These are phyloP conservation scores for Saprolegnia diclina DNA, from an alignment of 352 stramenopile genomes.

Conservation along the genomic window DNA sequence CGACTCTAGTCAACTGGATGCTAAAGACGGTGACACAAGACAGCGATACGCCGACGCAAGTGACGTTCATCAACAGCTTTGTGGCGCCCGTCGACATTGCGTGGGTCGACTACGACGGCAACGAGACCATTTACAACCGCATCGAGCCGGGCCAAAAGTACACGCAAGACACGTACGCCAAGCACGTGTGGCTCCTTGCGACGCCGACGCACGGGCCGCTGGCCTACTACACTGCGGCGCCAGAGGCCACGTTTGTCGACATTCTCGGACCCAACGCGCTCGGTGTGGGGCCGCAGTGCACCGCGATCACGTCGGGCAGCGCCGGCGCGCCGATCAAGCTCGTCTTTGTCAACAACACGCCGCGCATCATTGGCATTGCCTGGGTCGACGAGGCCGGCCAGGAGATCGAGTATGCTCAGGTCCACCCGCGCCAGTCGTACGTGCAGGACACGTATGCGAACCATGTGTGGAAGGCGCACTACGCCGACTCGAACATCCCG, in stretches of 20 bases:
- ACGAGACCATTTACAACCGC: constrained; percentile 9
- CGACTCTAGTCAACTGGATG: constrained; percentile 20
- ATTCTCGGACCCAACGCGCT: constrained; percentile 20
- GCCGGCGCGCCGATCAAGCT: constrained; percentile 7
- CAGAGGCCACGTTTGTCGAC: background rate
- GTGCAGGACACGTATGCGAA: constrained; percentile 25
- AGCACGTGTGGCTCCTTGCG: constrained; percentile 19
- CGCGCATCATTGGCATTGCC: background rate
- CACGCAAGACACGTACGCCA: constrained; percentile 11
- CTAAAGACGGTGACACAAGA: constrained; percentile 17
- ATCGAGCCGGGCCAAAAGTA: constrained; percentile 20
- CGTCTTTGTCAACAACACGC: constrained; percentile 21
- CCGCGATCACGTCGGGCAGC: background rate
- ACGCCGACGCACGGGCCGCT: background rate
- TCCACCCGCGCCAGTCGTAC: constrained; percentile 23
- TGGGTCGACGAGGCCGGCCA: constrained; percentile 11
- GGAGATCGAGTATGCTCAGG: constrained; percentile 12
- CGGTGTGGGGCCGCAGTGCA: background rate
- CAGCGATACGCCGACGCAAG: background rate
- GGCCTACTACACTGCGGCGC: constrained; percentile 13
- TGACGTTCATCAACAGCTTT: constrained; percentile 27
- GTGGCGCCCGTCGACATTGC: background rate
- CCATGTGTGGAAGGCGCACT: constrained; percentile 26
- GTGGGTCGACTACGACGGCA: constrained; percentile 25
- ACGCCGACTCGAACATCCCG: background rate